Conservation (phyloP, 2,329 filamentous ascomycete species). For the Beauveria rudraprayagi region DNA sequence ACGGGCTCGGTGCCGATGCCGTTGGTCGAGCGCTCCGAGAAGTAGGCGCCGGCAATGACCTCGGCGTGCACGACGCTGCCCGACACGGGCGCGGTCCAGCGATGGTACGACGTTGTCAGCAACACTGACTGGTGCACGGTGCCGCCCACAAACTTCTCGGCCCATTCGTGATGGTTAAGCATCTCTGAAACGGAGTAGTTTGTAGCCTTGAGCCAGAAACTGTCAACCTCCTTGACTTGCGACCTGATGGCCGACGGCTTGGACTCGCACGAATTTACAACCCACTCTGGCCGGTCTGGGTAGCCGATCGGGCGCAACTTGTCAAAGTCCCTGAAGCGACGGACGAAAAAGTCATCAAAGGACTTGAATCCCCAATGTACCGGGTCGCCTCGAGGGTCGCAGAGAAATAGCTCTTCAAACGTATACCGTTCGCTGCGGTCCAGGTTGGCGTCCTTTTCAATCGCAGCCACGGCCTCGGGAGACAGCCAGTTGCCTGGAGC, state of each 20-base stretch:
- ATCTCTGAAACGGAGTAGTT: constrained; percentile 55
- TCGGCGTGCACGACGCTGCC: constrained; percentile 47
- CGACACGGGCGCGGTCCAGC: constrained; percentile 57
- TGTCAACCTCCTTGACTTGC: constrained; percentile 42
- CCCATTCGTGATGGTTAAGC: constrained; percentile 41
- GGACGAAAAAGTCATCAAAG: constrained; percentile 59
- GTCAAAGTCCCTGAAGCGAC: constrained; percentile 35
- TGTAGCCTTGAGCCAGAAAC: constrained; percentile 59
- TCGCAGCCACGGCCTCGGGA: constrained; percentile 10
- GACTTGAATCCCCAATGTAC: constrained; percentile 42
- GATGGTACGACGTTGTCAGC: constrained; percentile 55
- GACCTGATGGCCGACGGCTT: constrained; percentile 40
- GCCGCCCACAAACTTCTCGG: constrained; percentile 46
- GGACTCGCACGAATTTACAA: constrained; percentile 56
- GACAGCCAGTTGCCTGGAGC: constrained; percentile 15
- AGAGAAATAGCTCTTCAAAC: constrained; percentile 17
- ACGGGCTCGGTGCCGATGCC: constrained; percentile 11
- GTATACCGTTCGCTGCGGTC: background rate
- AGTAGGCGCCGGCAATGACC: constrained; percentile 54
- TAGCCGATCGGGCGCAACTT: constrained; percentile 44
- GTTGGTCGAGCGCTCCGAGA: constrained; percentile 36
- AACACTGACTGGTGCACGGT: constrained; percentile 62
- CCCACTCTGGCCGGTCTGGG: constrained; percentile 26
- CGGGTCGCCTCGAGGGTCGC: constrained; percentile 13
- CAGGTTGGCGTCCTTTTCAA: constrained; percentile 17